Conservation (phyloP, 208 protist species). For the Wallacemonas rigidus region DNA sequence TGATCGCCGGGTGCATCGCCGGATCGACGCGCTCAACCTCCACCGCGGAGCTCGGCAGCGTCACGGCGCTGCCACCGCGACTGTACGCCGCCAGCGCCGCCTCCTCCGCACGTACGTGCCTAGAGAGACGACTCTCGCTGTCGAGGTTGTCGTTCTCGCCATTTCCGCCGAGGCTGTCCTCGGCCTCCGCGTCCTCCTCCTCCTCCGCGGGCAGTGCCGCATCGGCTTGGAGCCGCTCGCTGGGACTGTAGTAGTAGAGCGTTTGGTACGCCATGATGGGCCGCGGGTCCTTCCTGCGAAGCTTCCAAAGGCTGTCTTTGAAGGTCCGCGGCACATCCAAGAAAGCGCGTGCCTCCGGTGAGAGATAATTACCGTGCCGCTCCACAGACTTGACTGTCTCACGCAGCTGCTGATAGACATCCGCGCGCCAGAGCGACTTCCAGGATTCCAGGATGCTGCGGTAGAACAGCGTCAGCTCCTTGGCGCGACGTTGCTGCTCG, state of each 20-base stretch:
- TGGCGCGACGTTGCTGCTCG: slow-evolving; percentile 13
- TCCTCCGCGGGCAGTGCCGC: not conserved
- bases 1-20: slow-evolving; percentile 71
- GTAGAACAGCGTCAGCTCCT: slow-evolving; percentile 38
- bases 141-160: slow-evolving; percentile 40
- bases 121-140: not conserved
- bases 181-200: not conserved
- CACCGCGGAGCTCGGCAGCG: slow-evolving; percentile 43
- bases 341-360: slow-evolving; percentile 33
- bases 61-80: slow-evolving; percentile 28
- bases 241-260: slow-evolving; percentile 68
- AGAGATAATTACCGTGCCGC: slow-evolving; percentile 54
- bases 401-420: slow-evolving; percentile 69
- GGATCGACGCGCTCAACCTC: slow-evolving; percentile 59
- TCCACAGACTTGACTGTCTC: slow-evolving; percentile 46
- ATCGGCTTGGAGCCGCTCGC: not conserved
- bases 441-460: slow-evolving; percentile 48
- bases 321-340: slow-evolving; percentile 67
- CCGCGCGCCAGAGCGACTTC: slow-evolving; percentile 65
- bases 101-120: not conserved
- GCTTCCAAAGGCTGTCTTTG: slow-evolving; percentile 76
- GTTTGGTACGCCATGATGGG: slow-evolving; percentile 70
- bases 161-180: slow-evolving; percentile 6
- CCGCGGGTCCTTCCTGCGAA: slow-evolving; percentile 57
- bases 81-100: slow-evolving; percentile 15